phyloP scores from a whole-genome alignment of 257 asterid genomes.

The Mitragyna speciosa region DNA sequence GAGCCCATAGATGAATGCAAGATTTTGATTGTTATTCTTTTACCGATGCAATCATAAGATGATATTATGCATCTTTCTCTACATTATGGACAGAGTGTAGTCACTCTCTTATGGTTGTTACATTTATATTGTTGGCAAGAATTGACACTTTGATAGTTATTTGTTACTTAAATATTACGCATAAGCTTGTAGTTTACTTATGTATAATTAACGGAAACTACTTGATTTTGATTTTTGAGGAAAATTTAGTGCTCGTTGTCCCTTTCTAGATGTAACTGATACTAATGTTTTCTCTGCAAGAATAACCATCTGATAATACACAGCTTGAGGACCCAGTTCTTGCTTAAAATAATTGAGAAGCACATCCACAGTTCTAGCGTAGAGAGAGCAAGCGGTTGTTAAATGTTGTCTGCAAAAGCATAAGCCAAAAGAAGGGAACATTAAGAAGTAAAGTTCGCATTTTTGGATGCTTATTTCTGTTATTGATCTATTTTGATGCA shows the following conservation, averaged over 20 bases:
- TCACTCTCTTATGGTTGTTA: no score
- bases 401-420: background rate
- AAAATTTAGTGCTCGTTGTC: background rate
- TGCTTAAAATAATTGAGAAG: background rate
- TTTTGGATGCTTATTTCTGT: background rate
- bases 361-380: background rate
- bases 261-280: background rate
- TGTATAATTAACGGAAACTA: background rate
- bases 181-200: background rate
- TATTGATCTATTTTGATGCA: conserved; percentile 28
- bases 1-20: background rate
- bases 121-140: no score
- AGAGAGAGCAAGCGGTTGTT: background rate
- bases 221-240: background rate
- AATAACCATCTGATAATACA: background rate
- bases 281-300: background rate
- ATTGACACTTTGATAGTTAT: background rate
- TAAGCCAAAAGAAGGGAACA: background rate
- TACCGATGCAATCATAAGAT: background rate
- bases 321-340: background rate
- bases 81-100: background rate
- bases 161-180: background rate
- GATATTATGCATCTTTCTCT: background rate
- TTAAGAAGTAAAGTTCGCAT: background rate
- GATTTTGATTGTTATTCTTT: background rate